phyloP scores from a whole-genome alignment of 306 rosid species.

The Quercus berberidifolia region DNA sequence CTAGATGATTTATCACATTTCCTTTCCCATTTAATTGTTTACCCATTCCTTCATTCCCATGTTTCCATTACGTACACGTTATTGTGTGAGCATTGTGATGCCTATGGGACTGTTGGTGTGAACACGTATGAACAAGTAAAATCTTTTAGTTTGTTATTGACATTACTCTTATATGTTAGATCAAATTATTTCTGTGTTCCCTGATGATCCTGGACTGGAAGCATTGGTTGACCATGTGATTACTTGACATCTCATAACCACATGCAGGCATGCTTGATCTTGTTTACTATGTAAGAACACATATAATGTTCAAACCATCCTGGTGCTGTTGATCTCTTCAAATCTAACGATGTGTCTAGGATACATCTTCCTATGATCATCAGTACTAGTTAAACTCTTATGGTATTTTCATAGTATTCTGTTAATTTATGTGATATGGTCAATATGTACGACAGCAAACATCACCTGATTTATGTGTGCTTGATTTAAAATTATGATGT shows the following conservation, averaged over 20 bases:
- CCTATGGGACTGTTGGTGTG: neutral
- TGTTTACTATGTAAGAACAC: slow-evolving; percentile 6
- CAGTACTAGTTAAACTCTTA: neutral
- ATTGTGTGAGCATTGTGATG: no score
- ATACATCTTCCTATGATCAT: neutral
- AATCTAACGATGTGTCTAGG: neutral
- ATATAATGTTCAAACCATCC: neutral
- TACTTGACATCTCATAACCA: neutral
- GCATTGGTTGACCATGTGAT: neutral
- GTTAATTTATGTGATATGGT: neutral
- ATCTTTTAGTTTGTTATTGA: neutral
- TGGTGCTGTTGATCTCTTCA: neutral
- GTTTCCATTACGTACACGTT: neutral
- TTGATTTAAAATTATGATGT: neutral
- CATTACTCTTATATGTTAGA: neutral
- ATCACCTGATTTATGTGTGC: neutral
- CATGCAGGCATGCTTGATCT: neutral
- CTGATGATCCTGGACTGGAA: neutral
- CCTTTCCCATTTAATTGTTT: neutral
- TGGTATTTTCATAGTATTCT: neutral
- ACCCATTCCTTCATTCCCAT: neutral
- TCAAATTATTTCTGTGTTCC: neutral
- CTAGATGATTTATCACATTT: neutral
- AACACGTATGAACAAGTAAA: neutral
- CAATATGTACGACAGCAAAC: neutral